These are phyloP conservation scores for Colletotrichum siamense DNA, from an alignment of 2,329 filamentous ascomycete genomes.

Conservation along the genomic window DNA sequence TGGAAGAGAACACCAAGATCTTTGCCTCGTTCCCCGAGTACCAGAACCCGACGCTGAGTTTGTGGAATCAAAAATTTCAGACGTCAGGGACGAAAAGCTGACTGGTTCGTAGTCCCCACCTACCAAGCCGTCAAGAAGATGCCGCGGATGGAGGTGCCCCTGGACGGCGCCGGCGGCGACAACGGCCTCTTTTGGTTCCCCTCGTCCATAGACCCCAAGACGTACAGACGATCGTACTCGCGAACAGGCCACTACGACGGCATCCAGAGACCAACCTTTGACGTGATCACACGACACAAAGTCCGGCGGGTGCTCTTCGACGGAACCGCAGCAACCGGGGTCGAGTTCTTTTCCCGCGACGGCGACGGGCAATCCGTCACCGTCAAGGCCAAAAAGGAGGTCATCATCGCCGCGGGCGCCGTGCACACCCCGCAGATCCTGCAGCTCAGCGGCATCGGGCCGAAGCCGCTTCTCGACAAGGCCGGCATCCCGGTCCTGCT, in stretches of 20 bases:
- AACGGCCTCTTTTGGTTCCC: constrained; percentile 30
- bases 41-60: constrained; percentile 17
- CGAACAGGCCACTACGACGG: constrained; percentile 28
- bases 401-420: constrained; percentile 40
- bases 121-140: constrained; percentile 29
- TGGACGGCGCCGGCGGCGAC: constrained; percentile 28
- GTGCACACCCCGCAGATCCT: constrained; percentile 44
- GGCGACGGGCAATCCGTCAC: constrained; percentile 15
- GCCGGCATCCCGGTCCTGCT: constrained; percentile 41
- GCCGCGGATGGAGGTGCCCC: constrained; percentile 25
- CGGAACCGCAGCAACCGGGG: constrained; percentile 27
- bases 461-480: constrained; percentile 33
- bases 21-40: constrained; percentile 16
- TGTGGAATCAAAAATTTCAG: neutral
- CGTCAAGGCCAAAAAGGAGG: constrained; percentile 34
- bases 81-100: neutral
- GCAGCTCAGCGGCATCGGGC: constrained; percentile 49
- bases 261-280: constrained; percentile 25
- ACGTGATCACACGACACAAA: constrained; percentile 26
- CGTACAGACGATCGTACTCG: constrained; percentile 26
- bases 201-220: constrained; percentile 24
- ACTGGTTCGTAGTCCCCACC: neutral
- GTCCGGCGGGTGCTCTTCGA: constrained; percentile 25
- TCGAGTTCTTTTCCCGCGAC: constrained; percentile 24
- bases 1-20: constrained; percentile 18